Percentiles rank a stretch among this genome's conserved stretches.
Evolutionary conservation across 2,329 filamentous ascomycete species (phyloP).

Genomic region (Beauveria bassiana): DNA sequence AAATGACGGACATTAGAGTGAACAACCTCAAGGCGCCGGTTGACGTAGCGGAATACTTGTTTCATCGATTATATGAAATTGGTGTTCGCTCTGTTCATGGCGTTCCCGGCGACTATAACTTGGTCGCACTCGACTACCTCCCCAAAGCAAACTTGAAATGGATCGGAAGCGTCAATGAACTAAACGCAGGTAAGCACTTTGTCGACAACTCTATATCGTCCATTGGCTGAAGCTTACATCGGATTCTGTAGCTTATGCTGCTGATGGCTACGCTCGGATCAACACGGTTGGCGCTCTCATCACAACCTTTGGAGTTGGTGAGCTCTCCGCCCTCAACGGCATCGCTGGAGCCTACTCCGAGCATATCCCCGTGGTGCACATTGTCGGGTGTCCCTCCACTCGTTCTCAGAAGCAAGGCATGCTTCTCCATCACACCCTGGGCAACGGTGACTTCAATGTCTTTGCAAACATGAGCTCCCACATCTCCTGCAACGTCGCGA

Average conservation of each 20-base stretch:
- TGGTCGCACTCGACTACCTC: conserved; percentile 60
- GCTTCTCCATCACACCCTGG: conserved; percentile 60
- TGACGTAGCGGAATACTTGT: conserved; percentile 61
- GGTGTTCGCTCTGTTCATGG: conserved; percentile 60
- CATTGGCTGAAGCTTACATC: not conserved
- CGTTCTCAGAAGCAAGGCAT: conserved; percentile 40
- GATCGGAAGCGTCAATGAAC: conserved; percentile 64
- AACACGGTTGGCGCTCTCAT: conserved; percentile 63
- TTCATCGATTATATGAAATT: conserved; percentile 54
- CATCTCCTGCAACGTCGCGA: conserved; percentile 64
- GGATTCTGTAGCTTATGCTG: conserved; percentile 54
- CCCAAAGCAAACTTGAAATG: conserved; percentile 50
- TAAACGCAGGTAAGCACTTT: conserved; percentile 53
- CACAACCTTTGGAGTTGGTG: conserved; percentile 70
- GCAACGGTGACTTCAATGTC: conserved; percentile 73
- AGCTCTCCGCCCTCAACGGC: conserved; percentile 66
- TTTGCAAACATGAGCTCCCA: conserved; percentile 70
- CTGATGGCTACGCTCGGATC: conserved; percentile 71
- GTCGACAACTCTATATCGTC: no score
- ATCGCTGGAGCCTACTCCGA: conserved; percentile 69
- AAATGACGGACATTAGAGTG: conserved; percentile 32
- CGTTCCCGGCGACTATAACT: conserved; percentile 67
- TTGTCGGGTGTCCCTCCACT: conserved; percentile 48
- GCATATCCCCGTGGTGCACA: conserved; percentile 63
- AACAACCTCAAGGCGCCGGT: conserved; percentile 39